Percentiles rank a stretch among this genome's conserved stretches.
Evolutionary conservation across 1,284 basidiomycete genomes (phyloP).

Genomic region (Bjerkandera adusta): DNA sequence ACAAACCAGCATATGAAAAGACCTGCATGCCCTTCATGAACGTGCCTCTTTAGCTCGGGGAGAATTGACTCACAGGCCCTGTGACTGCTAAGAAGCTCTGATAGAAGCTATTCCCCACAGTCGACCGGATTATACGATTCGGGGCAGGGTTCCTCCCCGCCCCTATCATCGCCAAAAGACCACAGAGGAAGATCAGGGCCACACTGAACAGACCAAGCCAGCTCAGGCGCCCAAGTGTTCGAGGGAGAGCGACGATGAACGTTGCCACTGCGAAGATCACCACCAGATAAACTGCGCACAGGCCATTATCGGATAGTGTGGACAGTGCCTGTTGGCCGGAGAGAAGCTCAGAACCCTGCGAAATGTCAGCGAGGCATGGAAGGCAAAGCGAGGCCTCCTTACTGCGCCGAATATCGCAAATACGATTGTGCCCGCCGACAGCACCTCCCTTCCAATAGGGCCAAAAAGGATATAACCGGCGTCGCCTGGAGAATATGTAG

Average conservation of each 20-base stretch:
- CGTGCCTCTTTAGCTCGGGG: background rate
- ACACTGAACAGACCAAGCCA: constrained; percentile 47
- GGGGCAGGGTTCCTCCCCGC: constrained; percentile 47
- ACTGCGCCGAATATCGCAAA: constrained; percentile 49
- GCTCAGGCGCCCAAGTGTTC: constrained; percentile 44
- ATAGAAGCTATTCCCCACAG: constrained; percentile 42
- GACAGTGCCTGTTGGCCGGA: constrained; percentile 52
- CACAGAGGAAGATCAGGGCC: constrained; percentile 40
- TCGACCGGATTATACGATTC: constrained; percentile 38
- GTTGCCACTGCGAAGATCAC: constrained; percentile 44
- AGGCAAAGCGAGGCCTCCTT: constrained; percentile 14
- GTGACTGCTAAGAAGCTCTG: constrained; percentile 54
- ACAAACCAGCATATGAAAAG: constrained; percentile 50
- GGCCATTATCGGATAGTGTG: constrained; percentile 43
- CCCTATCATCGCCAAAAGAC: constrained; percentile 48
- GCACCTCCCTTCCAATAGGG: constrained; percentile 44
- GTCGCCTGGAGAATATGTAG: constrained; percentile 38
- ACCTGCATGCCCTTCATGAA: constrained; percentile 31
- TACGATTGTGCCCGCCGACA: constrained; percentile 47
- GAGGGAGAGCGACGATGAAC: constrained; percentile 44
- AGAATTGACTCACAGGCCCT: constrained; percentile 38
- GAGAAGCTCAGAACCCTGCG: constrained; percentile 45
- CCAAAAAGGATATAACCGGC: constrained; percentile 53
- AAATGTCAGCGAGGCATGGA: background rate
- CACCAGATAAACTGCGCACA: constrained; percentile 44